Evolutionary conservation across 768 basidiomycete genomes (phyloP).

Genomic region (Auricularia sp.): DNA sequence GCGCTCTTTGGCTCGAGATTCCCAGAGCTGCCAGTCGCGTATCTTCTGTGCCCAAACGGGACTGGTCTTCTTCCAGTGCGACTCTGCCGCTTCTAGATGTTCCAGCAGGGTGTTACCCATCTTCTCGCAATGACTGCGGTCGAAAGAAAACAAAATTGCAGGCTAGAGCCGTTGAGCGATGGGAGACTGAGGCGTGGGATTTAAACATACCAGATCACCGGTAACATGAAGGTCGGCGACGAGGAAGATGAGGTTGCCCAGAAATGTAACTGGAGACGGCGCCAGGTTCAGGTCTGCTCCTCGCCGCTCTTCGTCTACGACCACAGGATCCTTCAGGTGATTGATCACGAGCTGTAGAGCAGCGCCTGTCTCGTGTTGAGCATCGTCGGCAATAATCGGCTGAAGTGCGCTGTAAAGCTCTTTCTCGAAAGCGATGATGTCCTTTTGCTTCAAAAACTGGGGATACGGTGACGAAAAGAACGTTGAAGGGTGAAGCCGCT

Average conservation of each 20-base stretch:
- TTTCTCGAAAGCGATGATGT: slow-evolving; percentile 49
- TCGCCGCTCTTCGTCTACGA: slow-evolving; percentile 14
- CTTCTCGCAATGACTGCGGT: slow-evolving; percentile 47
- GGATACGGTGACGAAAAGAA: slow-evolving; percentile 32
- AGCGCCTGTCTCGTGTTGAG: slow-evolving; percentile 24
- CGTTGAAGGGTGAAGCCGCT: slow-evolving; percentile 28
- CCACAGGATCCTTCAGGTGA: slow-evolving; percentile 30
- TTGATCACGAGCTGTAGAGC: slow-evolving; percentile 30
- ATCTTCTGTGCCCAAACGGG: slow-evolving; percentile 43
- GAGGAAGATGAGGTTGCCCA: slow-evolving; percentile 37
- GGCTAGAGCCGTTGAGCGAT: slow-evolving; percentile 29
- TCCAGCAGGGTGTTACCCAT: slow-evolving; percentile 32
- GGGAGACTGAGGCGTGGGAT: background rate
- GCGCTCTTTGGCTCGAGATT: slow-evolving; percentile 35
- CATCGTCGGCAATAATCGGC: slow-evolving; percentile 26
- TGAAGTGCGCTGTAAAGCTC: slow-evolving; percentile 36
- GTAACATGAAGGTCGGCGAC: slow-evolving; percentile 46
- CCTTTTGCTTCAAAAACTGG: slow-evolving; percentile 42
- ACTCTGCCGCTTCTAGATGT: slow-evolving; percentile 34
- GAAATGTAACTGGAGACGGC: slow-evolving; percentile 25
- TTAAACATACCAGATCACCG: slow-evolving; percentile 41
- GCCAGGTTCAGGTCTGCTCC: slow-evolving; percentile 19
- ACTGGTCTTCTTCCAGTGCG: slow-evolving; percentile 35
- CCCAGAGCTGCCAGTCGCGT: slow-evolving; percentile 41
- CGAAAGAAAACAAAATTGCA: slow-evolving; percentile 59